Base-by-base conservation (phyloP, 1,139 yeast species). In the Suhomyces terraborum region DNA sequence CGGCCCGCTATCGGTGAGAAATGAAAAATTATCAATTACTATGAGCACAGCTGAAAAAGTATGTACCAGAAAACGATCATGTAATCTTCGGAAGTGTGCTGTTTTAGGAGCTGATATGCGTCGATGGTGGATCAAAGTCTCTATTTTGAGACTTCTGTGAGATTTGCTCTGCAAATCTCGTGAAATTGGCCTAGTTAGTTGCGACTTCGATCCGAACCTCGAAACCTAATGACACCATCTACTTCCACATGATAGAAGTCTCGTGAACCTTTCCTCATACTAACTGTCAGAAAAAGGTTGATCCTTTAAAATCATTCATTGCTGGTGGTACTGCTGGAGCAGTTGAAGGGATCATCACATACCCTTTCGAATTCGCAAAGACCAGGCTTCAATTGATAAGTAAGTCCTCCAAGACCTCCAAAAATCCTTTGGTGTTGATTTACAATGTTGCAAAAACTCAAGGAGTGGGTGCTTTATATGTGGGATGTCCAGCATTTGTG, bases 251-350 rank as follows among this genome's bases (percentile, higher is more conserved):
- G n/a, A n/a, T n/a, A n/a, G n/a, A n/a, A n/a, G n/a, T n/a, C n/a
- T n/a, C n/a, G n/a, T n/a, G n/a, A n/a, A n/a, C n/a, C n/a, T n/a
- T n/a, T n/a, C n/a, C n/a, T n/a, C n/a, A n/a, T n/a, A n/a, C n/a
- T n/a, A n/a, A n/a, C n/a, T n/a, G 1, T 17, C 22, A 44, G 44
- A 32, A 52, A 47, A 51, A 66, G 55, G 67, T 61, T n/a, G 77
- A 73, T 59, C 91, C 93, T 8, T 55, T 77, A 47, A 82, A 80
- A 61, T 88, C 96, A 2, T 87, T 91, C 57, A 75, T 88, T 13
- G 97, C 97, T 8, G 98, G 98, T 41, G 95, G 96, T 38, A 71
- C 88, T 1, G 98, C 97, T 1, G 98, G 98, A 46, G 97, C 95
- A 28, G 77, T 88, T 34, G 98, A 91, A 66, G 96, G 96, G 22